phyloP scores from a whole-genome alignment of 805 yeast genomes.

The Komagataella ulmi region DNA sequence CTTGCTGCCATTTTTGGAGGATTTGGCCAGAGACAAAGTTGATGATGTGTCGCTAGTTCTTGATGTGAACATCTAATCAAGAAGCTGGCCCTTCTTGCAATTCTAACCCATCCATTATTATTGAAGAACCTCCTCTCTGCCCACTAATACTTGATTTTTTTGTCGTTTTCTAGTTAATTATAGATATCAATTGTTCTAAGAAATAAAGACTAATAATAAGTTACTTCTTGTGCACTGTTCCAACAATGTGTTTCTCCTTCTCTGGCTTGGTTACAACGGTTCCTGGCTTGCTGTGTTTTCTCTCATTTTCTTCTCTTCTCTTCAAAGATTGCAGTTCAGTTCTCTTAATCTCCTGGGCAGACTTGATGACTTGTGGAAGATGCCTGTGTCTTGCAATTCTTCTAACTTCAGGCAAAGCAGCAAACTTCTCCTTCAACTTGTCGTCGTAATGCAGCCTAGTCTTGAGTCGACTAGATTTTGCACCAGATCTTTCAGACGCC shows the following conservation, averaged over 20 bases:
- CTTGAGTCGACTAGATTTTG: slow-evolving; percentile 70
- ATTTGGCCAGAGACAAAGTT: slow-evolving; percentile 58
- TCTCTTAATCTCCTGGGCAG: slow-evolving; percentile 76
- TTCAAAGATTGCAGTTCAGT: slow-evolving; percentile 61
- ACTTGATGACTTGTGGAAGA: slow-evolving; percentile 75
- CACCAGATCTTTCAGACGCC: slow-evolving; percentile 74
- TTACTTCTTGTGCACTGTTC: slow-evolving; percentile 49
- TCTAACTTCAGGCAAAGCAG: slow-evolving; percentile 91
- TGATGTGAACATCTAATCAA: slow-evolving; percentile 44
- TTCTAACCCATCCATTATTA: not conserved
- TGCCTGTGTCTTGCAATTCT: slow-evolving; percentile 89
- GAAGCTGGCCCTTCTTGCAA: not conserved
- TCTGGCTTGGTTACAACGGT: slow-evolving; percentile 50
- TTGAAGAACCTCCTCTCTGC: not conserved
- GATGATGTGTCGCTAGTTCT: slow-evolving; percentile 78
- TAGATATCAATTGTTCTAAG: not conserved
- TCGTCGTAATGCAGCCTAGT: slow-evolving; percentile 81
- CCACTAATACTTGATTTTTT: not conserved
- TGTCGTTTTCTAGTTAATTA: not conserved
- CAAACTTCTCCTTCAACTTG: slow-evolving; percentile 83
- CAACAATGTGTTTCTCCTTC: slow-evolving; percentile 78
- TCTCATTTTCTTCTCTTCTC: slow-evolving; percentile 71
- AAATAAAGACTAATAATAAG: not conserved
- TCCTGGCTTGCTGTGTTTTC: slow-evolving; percentile 62
- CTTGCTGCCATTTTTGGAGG: slow-evolving; percentile 81